Conservation (phyloP, 345 rosid species). For the Lagerstroemia speciosa region DNA sequence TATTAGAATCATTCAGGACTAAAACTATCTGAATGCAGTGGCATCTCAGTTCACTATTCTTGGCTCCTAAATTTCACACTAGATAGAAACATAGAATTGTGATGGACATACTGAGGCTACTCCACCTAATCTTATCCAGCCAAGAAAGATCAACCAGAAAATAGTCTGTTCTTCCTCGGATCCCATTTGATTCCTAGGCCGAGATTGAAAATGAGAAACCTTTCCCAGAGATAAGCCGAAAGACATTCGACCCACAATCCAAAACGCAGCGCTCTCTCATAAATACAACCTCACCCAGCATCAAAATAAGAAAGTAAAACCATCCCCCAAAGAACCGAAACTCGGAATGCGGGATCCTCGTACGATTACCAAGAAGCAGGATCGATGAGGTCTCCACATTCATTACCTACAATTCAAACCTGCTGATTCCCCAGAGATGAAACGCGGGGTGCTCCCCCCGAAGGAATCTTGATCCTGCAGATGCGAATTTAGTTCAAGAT, state of each 20-base stretch:
- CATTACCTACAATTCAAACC: neutral
- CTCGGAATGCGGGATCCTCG: slow-evolving; percentile 4
- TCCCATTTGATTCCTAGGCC: neutral
- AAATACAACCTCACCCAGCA: neutral
- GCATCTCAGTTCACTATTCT: no score
- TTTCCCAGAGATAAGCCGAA: neutral
- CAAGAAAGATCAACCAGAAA: neutral
- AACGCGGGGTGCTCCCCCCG: no score
- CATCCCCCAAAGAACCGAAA: no score
- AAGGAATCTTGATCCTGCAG: neutral
- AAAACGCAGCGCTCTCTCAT: neutral
- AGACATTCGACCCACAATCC: neutral
- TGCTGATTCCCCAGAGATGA: neutral
- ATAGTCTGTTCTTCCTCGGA: neutral
- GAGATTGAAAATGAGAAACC: neutral
- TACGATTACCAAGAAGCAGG: neutral
- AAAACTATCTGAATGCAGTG: no score
- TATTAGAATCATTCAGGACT: no score
- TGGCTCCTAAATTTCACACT: no score
- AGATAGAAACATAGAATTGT: no score
- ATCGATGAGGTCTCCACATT: neutral
- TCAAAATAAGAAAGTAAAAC: no score
- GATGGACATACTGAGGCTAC: neutral
- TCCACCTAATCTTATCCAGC: neutral
- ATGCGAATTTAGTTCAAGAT: neutral